Base-by-base conservation (phyloP, 768 basidiomycete genomes). In the Tubosaeta sp. region DNA sequence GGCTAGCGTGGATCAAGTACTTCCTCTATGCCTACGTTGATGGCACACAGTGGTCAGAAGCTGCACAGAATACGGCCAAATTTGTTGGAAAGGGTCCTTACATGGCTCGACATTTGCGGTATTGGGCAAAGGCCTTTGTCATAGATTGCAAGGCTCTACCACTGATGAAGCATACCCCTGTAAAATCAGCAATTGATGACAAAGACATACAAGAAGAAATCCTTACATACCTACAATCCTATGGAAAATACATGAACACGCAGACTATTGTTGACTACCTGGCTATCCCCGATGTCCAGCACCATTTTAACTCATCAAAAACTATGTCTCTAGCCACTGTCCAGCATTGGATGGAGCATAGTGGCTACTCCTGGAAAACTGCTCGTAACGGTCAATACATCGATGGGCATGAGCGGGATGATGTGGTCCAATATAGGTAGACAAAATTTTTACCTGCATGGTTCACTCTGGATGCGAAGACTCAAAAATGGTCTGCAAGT, bases 121-220 rank as follows among this genome's bases (percentile, higher is more conserved):
- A 74, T 49, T 73, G 1, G 71, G 68, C 14, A 57, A 65, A 25
- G 71, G 72, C 4, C 13, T 57, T 4, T 48, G 47, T 18, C 53
- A n/a, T 35, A 18, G 6, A 39, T 35, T 32, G 12, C 19, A 14
- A 36, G 18, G 24, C 24, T 39, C 30, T 71, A 49, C 45, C 59
- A 64, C 13, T 12, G 31, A 22, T 16, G 4, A 45, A 52, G n/a
- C 38, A 30, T 14, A 59, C 67, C 44, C 48, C 52, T 0, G 48
- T 29, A 0, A 25, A 62, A 14, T 62, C 66, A 0, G 46, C 61
- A 38, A 56, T 72, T 4, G 62, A 60, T 10, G 59, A 72, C 40
- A 68, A 69, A 44, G 69, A 70, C 45, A 36, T 74, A 1, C n/a
- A 35, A n/a, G 22, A 52, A 3, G 62, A 69, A 14, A 55, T 73